Evolutionary conservation across 2,329 filamentous ascomycete genomes (phyloP).

Genomic region (Colletotrichum echinochloae): DNA sequence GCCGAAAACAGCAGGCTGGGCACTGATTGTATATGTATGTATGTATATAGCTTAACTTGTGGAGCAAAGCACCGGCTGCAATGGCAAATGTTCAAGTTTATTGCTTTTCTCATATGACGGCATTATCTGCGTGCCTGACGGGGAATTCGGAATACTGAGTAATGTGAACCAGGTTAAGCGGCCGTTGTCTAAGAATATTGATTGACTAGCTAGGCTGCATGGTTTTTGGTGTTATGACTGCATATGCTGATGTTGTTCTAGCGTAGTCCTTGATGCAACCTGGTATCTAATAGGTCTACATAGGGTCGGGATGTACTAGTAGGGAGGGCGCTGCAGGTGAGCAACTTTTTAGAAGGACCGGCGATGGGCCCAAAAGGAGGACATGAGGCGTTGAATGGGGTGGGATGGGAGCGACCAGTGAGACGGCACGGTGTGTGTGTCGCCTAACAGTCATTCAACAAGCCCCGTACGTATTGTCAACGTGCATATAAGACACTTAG

Average conservation of each 20-base stretch:
- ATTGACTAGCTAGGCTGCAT: background rate
- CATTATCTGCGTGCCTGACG: background rate
- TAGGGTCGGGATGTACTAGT: conserved; percentile 19
- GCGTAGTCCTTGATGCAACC: conserved; percentile 23
- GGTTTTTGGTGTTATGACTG: background rate
- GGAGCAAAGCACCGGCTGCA: no score
- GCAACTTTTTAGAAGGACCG: background rate
- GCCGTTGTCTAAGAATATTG: background rate
- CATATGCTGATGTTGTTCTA: conserved; percentile 11
- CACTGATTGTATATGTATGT: no score
- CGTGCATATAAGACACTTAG: background rate
- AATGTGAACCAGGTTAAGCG: background rate
- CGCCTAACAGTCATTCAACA: conserved; percentile 5
- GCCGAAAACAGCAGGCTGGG: no score
- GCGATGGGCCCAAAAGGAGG: background rate
- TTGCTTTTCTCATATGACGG: background rate
- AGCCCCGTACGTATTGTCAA: conserved; percentile 14
- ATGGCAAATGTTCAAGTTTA: no score
- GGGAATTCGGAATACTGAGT: background rate
- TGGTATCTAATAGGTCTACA: conserved; percentile 17
- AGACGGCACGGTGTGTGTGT: background rate
- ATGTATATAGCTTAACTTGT: no score
- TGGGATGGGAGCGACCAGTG: conserved; percentile 18
- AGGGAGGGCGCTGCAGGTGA: background rate
- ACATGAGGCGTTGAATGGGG: background rate